Percentiles rank a stretch among this genome's conserved stretches.
These are phyloP conservation scores for Canavalia gladiata DNA, from an alignment of 306 rosid genomes.

Conservation along the genomic window DNA sequence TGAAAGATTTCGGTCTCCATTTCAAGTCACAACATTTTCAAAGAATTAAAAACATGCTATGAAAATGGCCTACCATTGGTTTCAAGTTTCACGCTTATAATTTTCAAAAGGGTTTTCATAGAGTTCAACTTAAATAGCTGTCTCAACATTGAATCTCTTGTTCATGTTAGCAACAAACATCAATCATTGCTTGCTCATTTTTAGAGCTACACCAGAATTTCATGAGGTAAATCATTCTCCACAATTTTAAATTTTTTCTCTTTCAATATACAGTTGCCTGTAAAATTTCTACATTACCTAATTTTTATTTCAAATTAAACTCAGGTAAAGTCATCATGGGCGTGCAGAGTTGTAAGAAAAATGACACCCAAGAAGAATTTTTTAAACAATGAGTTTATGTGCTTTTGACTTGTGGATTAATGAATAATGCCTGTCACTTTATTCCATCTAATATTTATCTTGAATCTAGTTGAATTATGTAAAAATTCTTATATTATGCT, in stretches of 20 bases:
- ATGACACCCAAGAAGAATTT: background rate
- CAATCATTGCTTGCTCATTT: constrained; percentile 36
- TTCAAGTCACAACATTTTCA: background rate
- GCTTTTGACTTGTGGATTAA: background rate
- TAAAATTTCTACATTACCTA: background rate
- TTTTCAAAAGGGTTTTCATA: constrained; percentile 1
- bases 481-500: background rate
- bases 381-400: background rate
- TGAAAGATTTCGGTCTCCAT: constrained; percentile 7
- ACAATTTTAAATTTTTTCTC: background rate
- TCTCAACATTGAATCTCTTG: too few species aligned
- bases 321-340: background rate
- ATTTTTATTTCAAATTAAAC: background rate
- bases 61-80: constrained; percentile 6
- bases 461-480: background rate
- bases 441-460: background rate
- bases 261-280: background rate
- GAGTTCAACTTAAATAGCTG: constrained; percentile 31
- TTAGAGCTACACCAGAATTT: background rate
- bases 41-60: constrained; percentile 32
- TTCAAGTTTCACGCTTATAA: background rate
- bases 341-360: background rate
- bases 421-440: background rate
- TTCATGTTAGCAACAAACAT: constrained; percentile 8
- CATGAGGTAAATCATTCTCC: constrained; percentile 37